Evolutionary conservation across 202 grass and related monocot genomes (phyloP).

Genomic region (Miscanthus sacchariflorus): DNA sequence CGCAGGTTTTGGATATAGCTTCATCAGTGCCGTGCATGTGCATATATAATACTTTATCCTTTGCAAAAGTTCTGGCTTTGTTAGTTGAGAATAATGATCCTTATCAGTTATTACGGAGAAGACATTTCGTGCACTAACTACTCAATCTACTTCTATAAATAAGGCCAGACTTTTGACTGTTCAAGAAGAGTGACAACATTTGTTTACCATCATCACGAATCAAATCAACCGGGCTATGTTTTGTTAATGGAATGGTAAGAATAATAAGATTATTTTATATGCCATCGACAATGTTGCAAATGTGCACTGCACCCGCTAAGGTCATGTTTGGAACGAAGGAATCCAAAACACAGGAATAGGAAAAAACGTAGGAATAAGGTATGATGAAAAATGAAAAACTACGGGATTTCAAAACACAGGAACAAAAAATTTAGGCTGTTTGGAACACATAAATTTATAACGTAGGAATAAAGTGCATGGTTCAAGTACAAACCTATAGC

Average conservation of each 20-base stretch:
- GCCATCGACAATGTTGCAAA: no score
- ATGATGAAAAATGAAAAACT: no score
- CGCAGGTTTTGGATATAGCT: slow-evolving; percentile 29
- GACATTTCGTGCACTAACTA: slow-evolving; percentile 30
- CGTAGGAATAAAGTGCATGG: no score
- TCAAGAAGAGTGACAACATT: slow-evolving; percentile 13
- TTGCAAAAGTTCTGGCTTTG: slow-evolving; percentile 21
- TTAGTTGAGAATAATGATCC: slow-evolving; percentile 23
- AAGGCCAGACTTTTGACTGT: slow-evolving; percentile 14
- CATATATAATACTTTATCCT: slow-evolving; percentile 28
- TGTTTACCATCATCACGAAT: slow-evolving; percentile 4
- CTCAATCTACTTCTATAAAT: not conserved
- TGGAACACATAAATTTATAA: no score
- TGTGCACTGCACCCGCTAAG: no score
- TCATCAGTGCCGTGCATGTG: slow-evolving; percentile 14
- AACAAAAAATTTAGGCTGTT: no score
- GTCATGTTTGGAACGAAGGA: no score
- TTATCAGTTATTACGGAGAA: not conserved
- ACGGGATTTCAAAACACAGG: no score
- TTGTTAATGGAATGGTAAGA: not conserved
- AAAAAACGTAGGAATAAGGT: no score
- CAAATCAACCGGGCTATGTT: not conserved
- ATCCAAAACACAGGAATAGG: no score
- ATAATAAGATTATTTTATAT: not conserved
- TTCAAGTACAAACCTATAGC: no score